A percentile compares a stretch with the other conserved stretches of the same genome.
These are phyloP conservation scores for Lasiodiplodia hormozganensis DNA, from an alignment of 2,329 filamentous ascomycete genomes.

Conservation along the genomic window DNA sequence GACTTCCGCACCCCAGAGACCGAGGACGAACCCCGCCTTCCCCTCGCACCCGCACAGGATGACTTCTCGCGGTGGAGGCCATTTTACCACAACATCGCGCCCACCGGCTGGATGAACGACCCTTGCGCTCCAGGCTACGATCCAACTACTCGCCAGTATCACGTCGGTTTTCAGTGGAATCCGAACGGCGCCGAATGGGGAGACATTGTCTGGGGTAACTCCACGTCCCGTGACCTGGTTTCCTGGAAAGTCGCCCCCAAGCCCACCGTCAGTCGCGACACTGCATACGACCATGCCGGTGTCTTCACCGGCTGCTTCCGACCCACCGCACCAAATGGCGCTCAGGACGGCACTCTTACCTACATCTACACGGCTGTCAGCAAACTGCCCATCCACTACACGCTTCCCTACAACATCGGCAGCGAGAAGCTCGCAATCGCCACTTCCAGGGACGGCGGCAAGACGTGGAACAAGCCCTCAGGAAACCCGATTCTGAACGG, in stretches of 20 bases:
- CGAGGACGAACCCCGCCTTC: slow-evolving; percentile 4
- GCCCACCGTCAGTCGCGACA: slow-evolving; percentile 40
- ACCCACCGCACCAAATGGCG: slow-evolving; percentile 36
- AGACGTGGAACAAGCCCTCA: slow-evolving; percentile 44
- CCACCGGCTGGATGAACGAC: slow-evolving; percentile 53
- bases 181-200: slow-evolving; percentile 51
- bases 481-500: slow-evolving; percentile 49
- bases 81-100: slow-evolving; percentile 47
- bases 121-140: slow-evolving; percentile 53
- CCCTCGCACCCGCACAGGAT: neutral
- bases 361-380: slow-evolving; percentile 51
- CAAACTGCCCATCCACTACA: slow-evolving; percentile 50
- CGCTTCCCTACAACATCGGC: slow-evolving; percentile 45
- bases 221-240: slow-evolving; percentile 48
- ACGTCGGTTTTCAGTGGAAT: slow-evolving; percentile 54
- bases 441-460: slow-evolving; percentile 47
- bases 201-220: slow-evolving; percentile 52
- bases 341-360: slow-evolving; percentile 42
- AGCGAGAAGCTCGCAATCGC: slow-evolving; percentile 50
- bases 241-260: slow-evolving; percentile 41
- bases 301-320: slow-evolving; percentile 50
- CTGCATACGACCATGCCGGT: slow-evolving; percentile 49
- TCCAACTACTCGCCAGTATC: slow-evolving; percentile 47
- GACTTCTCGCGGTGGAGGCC: slow-evolving; percentile 14
- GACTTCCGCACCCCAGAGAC: neutral